Base-by-base conservation (phyloP, 2,329 filamentous ascomycete species). In the Lachnellula subtilissima region DNA sequence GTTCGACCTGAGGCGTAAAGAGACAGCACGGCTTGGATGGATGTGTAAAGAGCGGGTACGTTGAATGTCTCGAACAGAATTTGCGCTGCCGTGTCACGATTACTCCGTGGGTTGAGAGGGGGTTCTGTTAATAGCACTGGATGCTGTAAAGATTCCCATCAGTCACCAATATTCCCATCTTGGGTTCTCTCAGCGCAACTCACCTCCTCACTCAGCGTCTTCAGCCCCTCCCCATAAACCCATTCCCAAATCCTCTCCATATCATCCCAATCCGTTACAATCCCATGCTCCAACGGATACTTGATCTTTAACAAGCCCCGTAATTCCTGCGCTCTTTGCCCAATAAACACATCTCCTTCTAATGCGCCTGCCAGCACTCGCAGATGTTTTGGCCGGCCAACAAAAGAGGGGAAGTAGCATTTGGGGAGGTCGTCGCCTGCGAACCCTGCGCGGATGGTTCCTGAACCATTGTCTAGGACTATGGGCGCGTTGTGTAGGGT, bases 221-320 rank as follows among this genome's bases (percentile, higher is more conserved):
- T 97, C 67, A 99, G 74, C 62, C 95, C 94, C 70, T 97, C 93
- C 56, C 89, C 89, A 72, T 97, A 99, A 52, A 99, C 91, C 70
- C 96, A 94, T 68, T 95, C 89, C 94, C 94, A 99, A 75, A 99
- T 99, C 76, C 91, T 86, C 78, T 99, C 94, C 94, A 99, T 99
- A 71, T 99, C 94, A 71, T 97, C 94, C 94, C 94, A 99, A 74
- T 99, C 91, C 65, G 94, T 99, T 61, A 99, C 94, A 68, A 99
- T 95, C 66, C 94, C 94, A 72, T 99, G 94, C 76, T 97, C 94
- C 54, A 99, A 78, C 46, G 94, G 94, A 72, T 97, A 97, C 63
- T 86, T 83, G 67, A 99, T 97, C 82, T 97, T 99, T 66, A 99
- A 81, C 59, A 99, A 78, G 3, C 94, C 94, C 69, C 93, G 85